These are phyloP conservation scores for Whalleya microplaca DNA, from an alignment of 2,329 filamentous ascomycete species.

Conservation along the genomic window DNA sequence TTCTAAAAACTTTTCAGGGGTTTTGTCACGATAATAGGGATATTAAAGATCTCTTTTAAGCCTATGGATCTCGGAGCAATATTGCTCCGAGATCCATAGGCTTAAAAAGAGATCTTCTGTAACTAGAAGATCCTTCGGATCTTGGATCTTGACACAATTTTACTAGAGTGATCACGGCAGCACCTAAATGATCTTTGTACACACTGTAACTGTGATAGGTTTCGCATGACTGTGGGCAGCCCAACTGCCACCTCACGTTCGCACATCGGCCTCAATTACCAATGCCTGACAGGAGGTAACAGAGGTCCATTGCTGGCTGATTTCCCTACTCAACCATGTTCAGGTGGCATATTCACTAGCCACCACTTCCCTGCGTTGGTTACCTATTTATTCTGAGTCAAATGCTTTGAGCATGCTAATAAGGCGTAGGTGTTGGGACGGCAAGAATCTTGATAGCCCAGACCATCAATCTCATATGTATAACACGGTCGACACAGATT, in stretches of 20 bases:
- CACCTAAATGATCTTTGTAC: too few relatives aligned
- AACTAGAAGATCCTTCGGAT: too few relatives aligned
- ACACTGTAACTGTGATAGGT: slow-evolving; percentile 36
- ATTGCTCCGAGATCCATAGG: too few relatives aligned
- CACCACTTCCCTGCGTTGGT: slow-evolving; percentile 4
- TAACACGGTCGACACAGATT: slow-evolving; percentile 31
- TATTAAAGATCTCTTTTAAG: too few relatives aligned
- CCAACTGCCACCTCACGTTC: slow-evolving; percentile 22
- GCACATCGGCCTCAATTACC: slow-evolving; percentile 43
- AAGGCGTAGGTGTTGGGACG: slow-evolving; percentile 39
- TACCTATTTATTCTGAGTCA: not conserved
- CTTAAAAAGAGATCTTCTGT: too few relatives aligned
- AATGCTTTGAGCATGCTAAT: too few relatives aligned
- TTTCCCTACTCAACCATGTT: slow-evolving; percentile 43
- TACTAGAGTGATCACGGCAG: too few relatives aligned
- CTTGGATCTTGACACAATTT: too few relatives aligned
- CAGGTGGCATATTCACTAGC: slow-evolving; percentile 41
- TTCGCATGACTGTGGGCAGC: slow-evolving; percentile 48
- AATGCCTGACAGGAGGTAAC: slow-evolving; percentile 42
- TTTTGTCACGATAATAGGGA: too few relatives aligned
- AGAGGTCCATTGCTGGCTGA: slow-evolving; percentile 41
- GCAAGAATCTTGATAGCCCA: slow-evolving; percentile 44
- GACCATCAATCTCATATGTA: slow-evolving; percentile 32
- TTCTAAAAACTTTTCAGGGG: too few relatives aligned
- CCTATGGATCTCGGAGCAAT: too few relatives aligned